These are phyloP conservation scores for Rhododendron ferrugineum DNA, from an alignment of 148 eudicot species.

Conservation along the genomic window DNA sequence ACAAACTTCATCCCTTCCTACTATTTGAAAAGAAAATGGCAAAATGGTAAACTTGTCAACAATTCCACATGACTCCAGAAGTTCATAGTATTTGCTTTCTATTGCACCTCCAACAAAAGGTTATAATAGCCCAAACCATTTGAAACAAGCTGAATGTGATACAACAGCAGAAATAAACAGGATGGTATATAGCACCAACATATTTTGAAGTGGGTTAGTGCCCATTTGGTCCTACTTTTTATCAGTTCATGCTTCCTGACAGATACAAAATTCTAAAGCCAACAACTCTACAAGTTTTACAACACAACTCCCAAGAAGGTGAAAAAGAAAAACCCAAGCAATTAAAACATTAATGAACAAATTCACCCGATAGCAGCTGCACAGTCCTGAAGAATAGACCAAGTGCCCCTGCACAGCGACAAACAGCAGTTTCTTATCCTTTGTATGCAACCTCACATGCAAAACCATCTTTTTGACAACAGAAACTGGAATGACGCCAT, in stretches of 20 bases:
- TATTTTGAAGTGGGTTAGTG: background rate
- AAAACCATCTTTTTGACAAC: constrained; percentile 9
- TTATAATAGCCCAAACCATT: constrained; percentile 5
- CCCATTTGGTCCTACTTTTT: constrained; percentile 10
- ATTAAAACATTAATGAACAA: constrained; percentile 28
- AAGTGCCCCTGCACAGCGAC: background rate
- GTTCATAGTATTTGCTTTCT: background rate
- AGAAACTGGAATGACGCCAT: background rate
- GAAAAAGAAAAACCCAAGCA: constrained; percentile 18
- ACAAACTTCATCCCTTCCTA: background rate
- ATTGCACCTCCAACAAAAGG: background rate
- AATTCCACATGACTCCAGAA: background rate
- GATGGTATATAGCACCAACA: constrained; percentile 16
- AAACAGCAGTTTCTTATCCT: background rate
- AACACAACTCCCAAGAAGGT: constrained; percentile 16
- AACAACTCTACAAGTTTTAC: constrained; percentile 23
- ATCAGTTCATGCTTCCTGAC: constrained; percentile 14
- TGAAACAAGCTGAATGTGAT: constrained; percentile 15
- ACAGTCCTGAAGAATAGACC: constrained; percentile 1
- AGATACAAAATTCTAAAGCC: constrained; percentile 25
- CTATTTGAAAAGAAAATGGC: background rate
- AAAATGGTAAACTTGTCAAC: background rate
- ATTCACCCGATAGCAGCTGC: constrained; percentile 15
- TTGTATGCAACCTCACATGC: background rate
- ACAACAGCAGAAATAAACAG: constrained; percentile 17